Conservation (phyloP, 805 yeast genomes). For the Hanseniaspora clermontiae region DNA sequence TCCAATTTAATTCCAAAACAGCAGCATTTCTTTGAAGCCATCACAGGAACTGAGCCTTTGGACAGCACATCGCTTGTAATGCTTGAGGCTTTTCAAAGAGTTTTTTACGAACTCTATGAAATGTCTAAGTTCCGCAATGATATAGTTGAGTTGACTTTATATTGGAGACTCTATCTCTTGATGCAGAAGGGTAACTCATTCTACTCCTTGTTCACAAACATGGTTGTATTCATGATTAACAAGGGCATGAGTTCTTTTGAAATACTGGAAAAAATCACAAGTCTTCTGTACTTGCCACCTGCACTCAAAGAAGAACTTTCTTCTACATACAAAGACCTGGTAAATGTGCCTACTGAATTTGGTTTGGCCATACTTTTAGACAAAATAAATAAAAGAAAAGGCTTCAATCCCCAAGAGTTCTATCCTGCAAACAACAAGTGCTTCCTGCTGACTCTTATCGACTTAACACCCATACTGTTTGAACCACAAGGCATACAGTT, state of each 20-base stretch:
- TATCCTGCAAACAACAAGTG: not conserved
- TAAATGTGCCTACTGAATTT: not conserved
- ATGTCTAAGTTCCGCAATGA: not conserved
- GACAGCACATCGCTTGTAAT: not conserved
- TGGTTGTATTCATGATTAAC: not conserved
- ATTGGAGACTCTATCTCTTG: not conserved
- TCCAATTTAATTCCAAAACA: not conserved
- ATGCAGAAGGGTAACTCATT: not conserved
- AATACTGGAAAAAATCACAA: not conserved
- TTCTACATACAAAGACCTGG: not conserved
- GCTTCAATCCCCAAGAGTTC: not conserved
- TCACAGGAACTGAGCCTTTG: not conserved
- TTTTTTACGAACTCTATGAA: not conserved
- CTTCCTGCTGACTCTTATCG: not conserved
- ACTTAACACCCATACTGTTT: not conserved
- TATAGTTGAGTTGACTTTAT: not conserved
- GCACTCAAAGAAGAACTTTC: not conserved
- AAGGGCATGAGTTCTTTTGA: not conserved
- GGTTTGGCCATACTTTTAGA: not conserved
- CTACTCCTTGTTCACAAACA: not conserved
- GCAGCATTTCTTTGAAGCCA: not conserved
- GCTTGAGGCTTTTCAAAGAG: not conserved
- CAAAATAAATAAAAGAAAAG: not conserved
- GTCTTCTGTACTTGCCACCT: not conserved
- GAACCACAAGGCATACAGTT: not conserved